Evolutionary conservation across 257 asterid species (phyloP), one percentile per base, ranked within the genome.

Genomic region (Nicotiana undulata): DNA sequence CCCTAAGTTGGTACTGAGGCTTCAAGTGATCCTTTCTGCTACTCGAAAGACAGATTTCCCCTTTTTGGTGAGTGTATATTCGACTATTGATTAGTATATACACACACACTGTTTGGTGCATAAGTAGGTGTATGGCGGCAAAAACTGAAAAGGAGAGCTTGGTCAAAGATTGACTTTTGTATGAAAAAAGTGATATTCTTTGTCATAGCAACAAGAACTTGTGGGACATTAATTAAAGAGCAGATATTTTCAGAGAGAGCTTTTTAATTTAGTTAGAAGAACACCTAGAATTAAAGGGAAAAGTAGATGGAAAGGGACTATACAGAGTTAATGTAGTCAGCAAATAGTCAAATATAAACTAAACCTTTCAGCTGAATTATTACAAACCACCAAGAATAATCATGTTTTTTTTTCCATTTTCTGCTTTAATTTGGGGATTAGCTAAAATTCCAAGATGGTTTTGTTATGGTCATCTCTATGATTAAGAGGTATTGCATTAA

Each of bases 81-180:
- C 7, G 20, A 68, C 2, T 40, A 40, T 20, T 40, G 77, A 20
- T 68, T 68, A 37, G 77, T 40, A 40, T 68, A 49, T 12, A 70
- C 59, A 40, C 59, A 40, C 58, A 10, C 12, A 70, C 5, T 70
- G 59, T 12, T 70, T 70, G 77, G 77, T 70, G 77, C n/a, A 70
- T 22, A 70, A 44, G 59, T 44, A 70, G 77, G 77, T 70, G 77
- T 70, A 70, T 44, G 77, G 3, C 77, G 59, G 77, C 77, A 44
- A 70, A 70, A 70, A 24, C 13, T 70, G 59, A 70, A 12, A 70
- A 24, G 34, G 58, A 44, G 7, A 44, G 29, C 29, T 22, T 70
- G 77, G 77, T 70, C 77, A 70, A 70, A 70, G 77, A 44, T 70
- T 70, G 77, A 70, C 59, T 70, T 70, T 44, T 70, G 20, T 12